Evolutionary conservation across 2,329 filamentous ascomycete species (phyloP), one percentile per base, ranked within the genome.

Genomic region (Botrytis squamosa): DNA sequence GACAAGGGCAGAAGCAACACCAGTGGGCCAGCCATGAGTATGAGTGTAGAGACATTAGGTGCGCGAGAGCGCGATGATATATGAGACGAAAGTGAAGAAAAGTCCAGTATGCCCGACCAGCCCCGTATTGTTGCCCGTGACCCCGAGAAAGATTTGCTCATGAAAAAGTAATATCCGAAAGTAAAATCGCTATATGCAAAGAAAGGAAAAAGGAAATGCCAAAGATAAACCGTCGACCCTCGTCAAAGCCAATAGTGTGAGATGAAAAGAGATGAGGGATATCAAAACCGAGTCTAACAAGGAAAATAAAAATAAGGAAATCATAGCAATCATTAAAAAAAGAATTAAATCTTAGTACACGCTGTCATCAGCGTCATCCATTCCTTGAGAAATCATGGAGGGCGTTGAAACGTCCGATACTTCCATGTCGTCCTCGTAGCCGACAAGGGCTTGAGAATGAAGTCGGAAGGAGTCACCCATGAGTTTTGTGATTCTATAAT

Each of bases 401-500:
- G 90, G 90, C 74, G 90, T 91, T 67, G 90, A 91, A 69, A 89
- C 89, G 78, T 89, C 90, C 78, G 89, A 91, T 78, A 86, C 89
- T 82, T 91, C 89, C 78, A 89, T 86, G 79, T 95, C 92, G 82
- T 98, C 95, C 82, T 98, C 94, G 81, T 97, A 98, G 83, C 95
- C 95, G 77, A 95, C 90, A 49, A 99, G 90, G 77, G 96, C 95
- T 85, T 98, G 95, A 55, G 95, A 93, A 84, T 98, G 95, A 74
- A 98, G 90, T 82, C 97, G 96, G 88, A 99, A 98, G 70, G 96
- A 95, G 84, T 98, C 96, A 80, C 96, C 96, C 93, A 98, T 97
- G 69, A 98, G 90, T 82, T 97, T 94, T 79, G 93, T 95, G 81
- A 97, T 95, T 74, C 93, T 95, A 80, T 57, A 44, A 55, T 68